These are phyloP conservation scores for Fagopyrum esculentum DNA, from an alignment of 148 eudicot genomes.

Conservation along the genomic window DNA sequence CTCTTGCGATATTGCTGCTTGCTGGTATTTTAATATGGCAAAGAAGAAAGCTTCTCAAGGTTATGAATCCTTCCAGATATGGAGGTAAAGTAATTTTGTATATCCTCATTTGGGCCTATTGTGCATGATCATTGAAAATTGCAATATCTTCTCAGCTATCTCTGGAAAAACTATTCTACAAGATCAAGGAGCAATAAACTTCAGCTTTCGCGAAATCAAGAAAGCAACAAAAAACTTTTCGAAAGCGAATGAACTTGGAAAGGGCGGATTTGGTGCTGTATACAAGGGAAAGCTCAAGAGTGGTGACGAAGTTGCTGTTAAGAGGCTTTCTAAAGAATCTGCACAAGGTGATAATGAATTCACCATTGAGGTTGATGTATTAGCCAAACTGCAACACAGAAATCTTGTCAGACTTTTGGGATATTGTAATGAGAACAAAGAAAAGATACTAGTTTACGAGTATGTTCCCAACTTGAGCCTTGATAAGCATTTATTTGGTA, in stretches of 20 bases:
- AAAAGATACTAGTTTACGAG: slow-evolving; percentile 42
- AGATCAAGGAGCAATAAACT: neutral
- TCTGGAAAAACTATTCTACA: no score
- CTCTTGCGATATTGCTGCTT: neutral
- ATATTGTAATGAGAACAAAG: slow-evolving; percentile 39
- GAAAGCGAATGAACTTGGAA: neutral
- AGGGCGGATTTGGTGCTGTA: slow-evolving; percentile 2
- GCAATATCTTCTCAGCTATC: no score
- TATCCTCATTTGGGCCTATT: neutral
- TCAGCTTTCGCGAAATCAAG: neutral
- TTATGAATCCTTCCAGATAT: neutral
- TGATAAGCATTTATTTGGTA: slow-evolving; percentile 18
- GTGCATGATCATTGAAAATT: no score
- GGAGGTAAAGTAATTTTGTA: neutral
- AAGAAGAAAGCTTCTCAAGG: neutral
- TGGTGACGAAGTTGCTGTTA: neutral
- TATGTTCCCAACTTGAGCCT: slow-evolving; percentile 43
- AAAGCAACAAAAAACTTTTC: slow-evolving; percentile 2
- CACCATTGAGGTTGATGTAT: slow-evolving; percentile 34
- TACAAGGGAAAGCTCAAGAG: neutral
- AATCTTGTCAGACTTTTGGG: slow-evolving; percentile 52
- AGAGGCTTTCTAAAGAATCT: neutral
- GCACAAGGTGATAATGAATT: neutral
- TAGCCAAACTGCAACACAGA: slow-evolving; percentile 49
- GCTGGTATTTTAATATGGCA: neutral